These are phyloP conservation scores for Eucalyptus leucophloia DNA, from an alignment of 345 rosid species.

Conservation along the genomic window DNA sequence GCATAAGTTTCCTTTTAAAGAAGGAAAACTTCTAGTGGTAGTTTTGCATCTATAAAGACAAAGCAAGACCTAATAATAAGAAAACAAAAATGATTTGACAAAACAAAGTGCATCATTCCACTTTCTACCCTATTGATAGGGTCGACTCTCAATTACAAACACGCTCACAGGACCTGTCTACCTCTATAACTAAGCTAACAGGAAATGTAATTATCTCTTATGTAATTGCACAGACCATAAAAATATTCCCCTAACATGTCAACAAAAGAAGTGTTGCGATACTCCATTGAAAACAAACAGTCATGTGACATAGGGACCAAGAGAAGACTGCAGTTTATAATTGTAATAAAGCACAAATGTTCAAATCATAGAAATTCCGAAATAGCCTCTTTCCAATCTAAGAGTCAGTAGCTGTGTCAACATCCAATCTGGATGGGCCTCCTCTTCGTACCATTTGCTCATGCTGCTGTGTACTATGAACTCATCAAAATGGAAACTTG, in stretches of 20 bases:
- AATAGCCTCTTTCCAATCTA: neutral
- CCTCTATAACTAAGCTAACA: neutral
- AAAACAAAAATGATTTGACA: neutral
- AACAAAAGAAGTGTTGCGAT: neutral
- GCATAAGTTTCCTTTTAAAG: neutral
- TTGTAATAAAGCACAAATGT: neutral
- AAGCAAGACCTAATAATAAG: no score
- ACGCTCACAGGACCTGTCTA: neutral
- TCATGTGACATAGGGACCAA: neutral
- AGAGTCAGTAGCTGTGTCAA: neutral
- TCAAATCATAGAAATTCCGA: neutral
- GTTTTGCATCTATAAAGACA: neutral
- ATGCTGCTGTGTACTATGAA: no score
- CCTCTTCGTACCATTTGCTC: no score
- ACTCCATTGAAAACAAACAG: neutral
- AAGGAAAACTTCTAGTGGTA: neutral
- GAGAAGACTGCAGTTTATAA: neutral
- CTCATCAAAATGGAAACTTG: no score
- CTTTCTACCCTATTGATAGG: neutral
- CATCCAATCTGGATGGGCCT: no score
- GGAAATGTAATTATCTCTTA: neutral
- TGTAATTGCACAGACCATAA: neutral
- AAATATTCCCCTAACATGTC: neutral
- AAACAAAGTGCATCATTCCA: neutral
- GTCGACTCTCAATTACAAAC: neutral